Percentiles rank a stretch among this genome's conserved stretches.
phyloP scores from a whole-genome alignment of 495 filamentous ascomycete genomes.

The Oleoguttula mirabilis region DNA sequence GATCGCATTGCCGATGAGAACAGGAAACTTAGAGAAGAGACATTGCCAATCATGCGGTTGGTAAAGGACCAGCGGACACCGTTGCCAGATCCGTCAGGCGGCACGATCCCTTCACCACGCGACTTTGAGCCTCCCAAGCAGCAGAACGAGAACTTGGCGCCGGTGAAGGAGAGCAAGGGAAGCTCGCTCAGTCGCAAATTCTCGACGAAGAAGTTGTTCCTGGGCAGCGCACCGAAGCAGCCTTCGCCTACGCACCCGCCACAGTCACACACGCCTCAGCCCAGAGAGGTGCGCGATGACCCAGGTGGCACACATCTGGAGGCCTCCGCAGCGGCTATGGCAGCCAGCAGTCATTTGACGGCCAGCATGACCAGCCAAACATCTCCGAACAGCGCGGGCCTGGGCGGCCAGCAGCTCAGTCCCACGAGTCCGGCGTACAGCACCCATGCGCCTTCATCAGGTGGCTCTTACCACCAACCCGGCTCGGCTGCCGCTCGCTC shows the following conservation, averaged over 20 bases:
- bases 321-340: slow-evolving; percentile 52
- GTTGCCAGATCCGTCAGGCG: slow-evolving; percentile 45
- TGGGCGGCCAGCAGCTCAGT: slow-evolving; percentile 11
- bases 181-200: slow-evolving; percentile 63
- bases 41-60: slow-evolving; percentile 78
- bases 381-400: slow-evolving; percentile 61
- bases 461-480: slow-evolving; percentile 17
- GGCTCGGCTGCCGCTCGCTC: slow-evolving; percentile 33
- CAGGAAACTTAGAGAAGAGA: slow-evolving; percentile 70
- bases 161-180: slow-evolving; percentile 31
- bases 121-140: slow-evolving; percentile 22
- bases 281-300: slow-evolving; percentile 35
- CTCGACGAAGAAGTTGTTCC: slow-evolving; percentile 82
- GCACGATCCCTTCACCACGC: slow-evolving; percentile 31
- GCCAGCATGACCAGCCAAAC: slow-evolving; percentile 44
- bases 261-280: slow-evolving; percentile 18
- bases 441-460: slow-evolving; percentile 30
- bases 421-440: slow-evolving; percentile 65
- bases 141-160: slow-evolving; percentile 20
- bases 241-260: slow-evolving; percentile 56
- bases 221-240: slow-evolving; percentile 69
- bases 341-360: slow-evolving; percentile 65
- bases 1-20: slow-evolving; percentile 58
- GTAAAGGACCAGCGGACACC: slow-evolving; percentile 85
- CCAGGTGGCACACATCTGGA: slow-evolving; percentile 35